phyloP scores from a whole-genome alignment of 1,284 basidiomycete species.

The Afroboletus lepidellus region DNA sequence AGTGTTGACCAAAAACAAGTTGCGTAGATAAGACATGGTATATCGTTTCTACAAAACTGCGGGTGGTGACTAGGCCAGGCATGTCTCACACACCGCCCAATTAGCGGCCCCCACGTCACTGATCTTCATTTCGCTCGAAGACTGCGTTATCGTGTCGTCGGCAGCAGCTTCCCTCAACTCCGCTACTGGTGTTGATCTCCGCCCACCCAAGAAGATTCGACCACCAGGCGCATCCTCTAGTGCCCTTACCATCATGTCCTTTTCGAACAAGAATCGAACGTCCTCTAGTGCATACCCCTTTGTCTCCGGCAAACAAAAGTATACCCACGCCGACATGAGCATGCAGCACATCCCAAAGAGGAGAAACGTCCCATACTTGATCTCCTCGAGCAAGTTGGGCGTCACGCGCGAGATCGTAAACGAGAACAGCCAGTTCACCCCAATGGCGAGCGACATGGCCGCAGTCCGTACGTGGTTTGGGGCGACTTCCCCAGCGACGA shows the following conservation, averaged over 20 bases:
- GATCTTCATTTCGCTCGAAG: conserved; percentile 7
- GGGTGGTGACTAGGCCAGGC: too few species aligned
- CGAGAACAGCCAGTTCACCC: conserved; percentile 48
- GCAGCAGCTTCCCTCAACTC: conserved; percentile 21
- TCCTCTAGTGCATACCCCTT: conserved; percentile 48
- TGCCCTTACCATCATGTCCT: conserved; percentile 40
- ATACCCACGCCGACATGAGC: conserved; percentile 46
- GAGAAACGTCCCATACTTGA: conserved; percentile 52
- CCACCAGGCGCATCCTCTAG: conserved; percentile 49
- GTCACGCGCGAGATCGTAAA: conserved; percentile 51
- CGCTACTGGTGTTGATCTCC: conserved; percentile 31
- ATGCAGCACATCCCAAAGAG: conserved; percentile 48
- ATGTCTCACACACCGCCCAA: too few species aligned
- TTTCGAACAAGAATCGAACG: conserved; percentile 46
- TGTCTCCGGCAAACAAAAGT: conserved; percentile 47
- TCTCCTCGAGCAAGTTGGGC: conserved; percentile 48
- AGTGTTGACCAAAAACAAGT: conserved; percentile 45
- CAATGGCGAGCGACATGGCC: conserved; percentile 43
- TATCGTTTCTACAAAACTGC: too few species aligned
- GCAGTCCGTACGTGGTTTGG: conserved; percentile 48
- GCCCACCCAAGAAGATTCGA: conserved; percentile 38
- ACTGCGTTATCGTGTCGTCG: neutral
- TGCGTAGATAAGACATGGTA: conserved; percentile 45
- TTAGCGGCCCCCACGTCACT: neutral
- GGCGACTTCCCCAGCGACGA: conserved; percentile 47